phyloP scores from a whole-genome alignment of 1,139 yeast genomes.

The Magnusiomyces tetraspermus region DNA sequence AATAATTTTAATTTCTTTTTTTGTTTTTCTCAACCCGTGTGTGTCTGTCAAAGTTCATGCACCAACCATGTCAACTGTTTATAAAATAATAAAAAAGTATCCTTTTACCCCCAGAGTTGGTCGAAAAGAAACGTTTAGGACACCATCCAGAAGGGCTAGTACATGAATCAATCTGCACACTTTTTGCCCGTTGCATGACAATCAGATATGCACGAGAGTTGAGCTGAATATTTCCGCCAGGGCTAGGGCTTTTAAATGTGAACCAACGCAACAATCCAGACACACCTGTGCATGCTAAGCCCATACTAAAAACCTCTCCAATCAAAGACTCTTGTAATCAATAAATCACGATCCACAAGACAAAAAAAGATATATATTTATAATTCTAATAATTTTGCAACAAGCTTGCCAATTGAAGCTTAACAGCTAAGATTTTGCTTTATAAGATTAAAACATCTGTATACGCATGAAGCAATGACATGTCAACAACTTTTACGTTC shows the following conservation, averaged over 20 bases:
- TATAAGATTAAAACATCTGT: neutral
- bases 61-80: no score
- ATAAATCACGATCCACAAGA: no score
- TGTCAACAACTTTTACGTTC: neutral
- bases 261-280: neutral
- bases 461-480: neutral
- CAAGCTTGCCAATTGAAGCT: neutral
- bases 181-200: neutral
- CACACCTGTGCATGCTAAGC: neutral
- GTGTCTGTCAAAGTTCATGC: no score
- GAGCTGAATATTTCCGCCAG: neutral
- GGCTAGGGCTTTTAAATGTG: neutral
- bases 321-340: neutral
- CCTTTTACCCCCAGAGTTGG: no score
- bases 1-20: no score
- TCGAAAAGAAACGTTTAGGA: neutral
- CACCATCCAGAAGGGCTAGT: neutral
- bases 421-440: neutral
- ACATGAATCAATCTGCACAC: neutral
- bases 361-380: neutral
- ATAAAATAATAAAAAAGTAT: no score
- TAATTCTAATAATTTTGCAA: neutral
- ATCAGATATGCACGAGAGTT: neutral
- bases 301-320: neutral
- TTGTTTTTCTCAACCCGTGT: no score